Evolutionary conservation across 2,329 filamentous ascomycete genomes (phyloP).

Genomic region (Podosphaera aphanis): DNA sequence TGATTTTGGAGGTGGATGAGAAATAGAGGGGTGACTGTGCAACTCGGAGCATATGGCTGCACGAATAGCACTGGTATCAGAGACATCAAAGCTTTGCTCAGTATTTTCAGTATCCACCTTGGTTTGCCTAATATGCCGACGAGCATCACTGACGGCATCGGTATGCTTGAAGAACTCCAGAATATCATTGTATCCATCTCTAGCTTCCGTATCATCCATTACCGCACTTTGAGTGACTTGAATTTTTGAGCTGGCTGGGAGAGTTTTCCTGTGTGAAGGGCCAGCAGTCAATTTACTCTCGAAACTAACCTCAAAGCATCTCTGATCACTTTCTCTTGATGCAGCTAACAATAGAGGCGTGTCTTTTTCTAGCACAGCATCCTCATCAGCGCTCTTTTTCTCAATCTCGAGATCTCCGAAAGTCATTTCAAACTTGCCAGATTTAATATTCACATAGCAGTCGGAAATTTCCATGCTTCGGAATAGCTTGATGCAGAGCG

Average conservation of each 20-base stretch:
- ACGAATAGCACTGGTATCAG: constrained; percentile 22
- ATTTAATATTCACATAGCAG: constrained; percentile 30
- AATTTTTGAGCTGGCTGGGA: constrained; percentile 18
- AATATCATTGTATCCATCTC: constrained; percentile 20
- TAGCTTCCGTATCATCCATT: constrained; percentile 22
- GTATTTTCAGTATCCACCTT: constrained; percentile 4
- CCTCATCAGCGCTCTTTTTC: constrained; percentile 17
- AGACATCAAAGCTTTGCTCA: constrained; percentile 16
- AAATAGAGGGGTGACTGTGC: constrained; percentile 23
- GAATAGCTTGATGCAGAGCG: constrained; percentile 24
- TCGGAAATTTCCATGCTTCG: constrained; percentile 26
- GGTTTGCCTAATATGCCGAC: constrained; percentile 12
- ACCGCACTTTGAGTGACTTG: constrained; percentile 20
- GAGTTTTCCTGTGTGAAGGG: constrained; percentile 19
- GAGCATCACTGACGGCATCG: constrained; percentile 18
- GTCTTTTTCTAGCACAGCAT: constrained; percentile 20
- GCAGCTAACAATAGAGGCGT: constrained; percentile 24
- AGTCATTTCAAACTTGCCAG: constrained; percentile 26
- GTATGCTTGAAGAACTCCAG: constrained; percentile 19
- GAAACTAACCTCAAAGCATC: constrained; percentile 2
- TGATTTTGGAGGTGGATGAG: constrained; percentile 25
- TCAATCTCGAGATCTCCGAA: constrained; percentile 18
- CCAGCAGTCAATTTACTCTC: constrained; percentile 11
- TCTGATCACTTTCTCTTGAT: constrained; percentile 12
- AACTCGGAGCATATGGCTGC: constrained; percentile 26